Conservation (phyloP, 768 basidiomycete species). For the Mycena leptocephala region DNA sequence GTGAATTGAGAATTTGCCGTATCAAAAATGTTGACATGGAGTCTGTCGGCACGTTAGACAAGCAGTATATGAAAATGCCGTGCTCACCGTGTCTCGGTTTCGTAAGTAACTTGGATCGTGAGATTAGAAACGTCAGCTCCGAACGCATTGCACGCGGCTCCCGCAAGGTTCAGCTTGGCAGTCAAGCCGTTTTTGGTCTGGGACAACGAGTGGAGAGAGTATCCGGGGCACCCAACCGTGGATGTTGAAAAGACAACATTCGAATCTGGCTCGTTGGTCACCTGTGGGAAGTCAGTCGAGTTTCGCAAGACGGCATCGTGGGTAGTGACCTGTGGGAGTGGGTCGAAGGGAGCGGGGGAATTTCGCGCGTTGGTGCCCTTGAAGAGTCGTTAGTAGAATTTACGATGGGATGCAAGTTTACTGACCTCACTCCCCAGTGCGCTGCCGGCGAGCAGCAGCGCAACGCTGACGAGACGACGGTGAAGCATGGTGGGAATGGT, state of each 20-base stretch:
- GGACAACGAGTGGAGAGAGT: constrained; percentile 62
- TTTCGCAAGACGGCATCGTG: too few species aligned
- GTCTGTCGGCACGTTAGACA: constrained; percentile 50
- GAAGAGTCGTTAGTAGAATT: not conserved
- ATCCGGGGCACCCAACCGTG: constrained; percentile 59
- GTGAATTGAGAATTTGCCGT: constrained; percentile 75
- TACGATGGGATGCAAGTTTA: not conserved
- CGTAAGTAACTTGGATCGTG: constrained; percentile 79
- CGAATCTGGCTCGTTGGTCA: not conserved
- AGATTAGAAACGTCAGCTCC: constrained; percentile 72
- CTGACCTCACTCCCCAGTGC: not conserved
- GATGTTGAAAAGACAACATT: not conserved
- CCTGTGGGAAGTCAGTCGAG: not conserved
- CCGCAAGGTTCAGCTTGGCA: constrained; percentile 70
- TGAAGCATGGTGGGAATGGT: constrained; percentile 6
- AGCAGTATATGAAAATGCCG: not conserved
- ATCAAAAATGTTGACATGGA: constrained; percentile 81
- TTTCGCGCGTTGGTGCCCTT: not conserved
- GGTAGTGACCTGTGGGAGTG: not conserved
- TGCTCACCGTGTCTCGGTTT: constrained; percentile 65
- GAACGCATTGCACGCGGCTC: constrained; percentile 76
- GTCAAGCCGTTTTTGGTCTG: constrained; percentile 66
- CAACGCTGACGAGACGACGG: not conserved
- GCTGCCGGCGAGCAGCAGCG: constrained; percentile 8
- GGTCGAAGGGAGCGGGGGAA: not conserved